Percentiles rank a stretch among this genome's conserved stretches.
phyloP scores from a whole-genome alignment of 192 early-diverging fungal species.

The Anaeromyces robustus region DNA sequence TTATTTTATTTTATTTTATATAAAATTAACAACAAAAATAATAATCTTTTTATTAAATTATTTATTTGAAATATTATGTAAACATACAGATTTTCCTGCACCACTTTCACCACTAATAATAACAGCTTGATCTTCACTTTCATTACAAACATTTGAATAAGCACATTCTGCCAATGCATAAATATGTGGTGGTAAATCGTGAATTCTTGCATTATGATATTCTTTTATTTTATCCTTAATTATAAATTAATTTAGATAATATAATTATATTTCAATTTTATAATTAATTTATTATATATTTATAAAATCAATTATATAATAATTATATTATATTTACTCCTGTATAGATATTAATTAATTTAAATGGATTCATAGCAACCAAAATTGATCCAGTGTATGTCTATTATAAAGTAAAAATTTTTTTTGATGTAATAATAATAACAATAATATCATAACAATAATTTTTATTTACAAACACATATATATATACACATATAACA shows the following conservation, averaged over 20 bases:
- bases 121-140: constrained; percentile 25
- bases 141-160: constrained; percentile 18
- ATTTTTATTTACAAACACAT: no score
- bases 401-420: constrained; percentile 8
- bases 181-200: constrained; percentile 31
- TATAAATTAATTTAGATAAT: neutral
- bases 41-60: constrained; percentile 7
- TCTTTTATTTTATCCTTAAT: constrained; percentile 17
- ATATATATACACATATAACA: no score
- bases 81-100: constrained; percentile 28
- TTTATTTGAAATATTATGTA: neutral
- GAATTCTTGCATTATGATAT: constrained; percentile 15
- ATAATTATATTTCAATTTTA: no score
- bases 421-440: neutral
- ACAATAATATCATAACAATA: no score
- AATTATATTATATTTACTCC: constrained; percentile 2
- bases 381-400: constrained; percentile 36
- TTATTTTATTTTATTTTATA: no score
- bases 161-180: constrained; percentile 33
- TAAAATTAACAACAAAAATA: no score
- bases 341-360: constrained; percentile 24
- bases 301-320: constrained; percentile 1
- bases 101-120: constrained; percentile 41
- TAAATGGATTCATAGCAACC: constrained; percentile 35
- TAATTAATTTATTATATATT: neutral